phyloP scores from a whole-genome alignment of 352 stramenopile species.

The Globisporangium apiculatum region DNA sequence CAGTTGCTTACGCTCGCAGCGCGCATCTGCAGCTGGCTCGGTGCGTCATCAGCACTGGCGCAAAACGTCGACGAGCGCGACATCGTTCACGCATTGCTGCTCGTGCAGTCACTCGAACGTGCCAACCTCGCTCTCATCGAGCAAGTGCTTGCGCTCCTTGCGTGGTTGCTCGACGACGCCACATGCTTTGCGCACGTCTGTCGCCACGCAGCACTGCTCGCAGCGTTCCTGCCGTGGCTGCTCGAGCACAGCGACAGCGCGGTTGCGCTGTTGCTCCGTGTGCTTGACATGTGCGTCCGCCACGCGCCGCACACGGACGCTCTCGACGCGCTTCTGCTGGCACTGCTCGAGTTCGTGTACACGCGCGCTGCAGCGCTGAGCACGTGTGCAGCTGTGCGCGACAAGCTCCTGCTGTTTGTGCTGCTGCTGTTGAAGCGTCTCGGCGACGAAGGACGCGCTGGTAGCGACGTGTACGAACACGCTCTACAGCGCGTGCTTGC shows the following conservation, averaged over 20 bases:
- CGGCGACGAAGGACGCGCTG: constrained; percentile 39
- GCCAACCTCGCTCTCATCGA: constrained; percentile 16
- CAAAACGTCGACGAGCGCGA: constrained; percentile 14
- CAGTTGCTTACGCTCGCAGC: constrained; percentile 24
- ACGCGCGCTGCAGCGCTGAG: constrained; percentile 26
- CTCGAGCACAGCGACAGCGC: constrained; percentile 2
- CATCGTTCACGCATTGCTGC: constrained; percentile 17
- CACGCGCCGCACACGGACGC: constrained; percentile 17
- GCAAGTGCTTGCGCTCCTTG: constrained; percentile 22
- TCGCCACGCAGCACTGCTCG: constrained; percentile 18
- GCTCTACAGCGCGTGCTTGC: constrained; percentile 46
- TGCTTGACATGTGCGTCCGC: constrained; percentile 20
- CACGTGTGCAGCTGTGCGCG: constrained; percentile 19
- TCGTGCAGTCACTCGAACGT: constrained; percentile 14
- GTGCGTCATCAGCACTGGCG: neutral
- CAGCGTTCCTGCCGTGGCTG: constrained; percentile 14
- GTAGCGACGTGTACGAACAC: constrained; percentile 41
- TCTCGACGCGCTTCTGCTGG: constrained; percentile 28
- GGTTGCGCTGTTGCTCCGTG: constrained; percentile 16
- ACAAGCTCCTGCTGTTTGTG: constrained; percentile 41
- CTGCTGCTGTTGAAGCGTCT: constrained; percentile 49
- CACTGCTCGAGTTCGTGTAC: constrained; percentile 38
- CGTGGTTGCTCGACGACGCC: constrained; percentile 19
- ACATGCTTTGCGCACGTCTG: constrained; percentile 26
- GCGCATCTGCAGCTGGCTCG: constrained; percentile 11